Conservation (phyloP, 371 early-diverging fungal species). For the Lichtheimia ramosa region DNA sequence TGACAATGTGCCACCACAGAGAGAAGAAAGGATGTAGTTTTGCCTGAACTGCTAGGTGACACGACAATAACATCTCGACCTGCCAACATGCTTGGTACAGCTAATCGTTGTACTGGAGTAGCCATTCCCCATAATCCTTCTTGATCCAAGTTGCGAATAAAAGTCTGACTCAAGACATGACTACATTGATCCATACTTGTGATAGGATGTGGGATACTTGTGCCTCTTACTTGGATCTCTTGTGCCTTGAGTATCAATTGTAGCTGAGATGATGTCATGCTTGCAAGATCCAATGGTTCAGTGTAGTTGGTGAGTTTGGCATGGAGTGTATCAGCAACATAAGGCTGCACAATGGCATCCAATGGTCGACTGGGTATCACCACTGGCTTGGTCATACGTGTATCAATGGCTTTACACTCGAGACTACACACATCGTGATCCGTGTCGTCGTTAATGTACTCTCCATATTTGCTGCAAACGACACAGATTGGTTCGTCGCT, state of each 20-base stretch:
- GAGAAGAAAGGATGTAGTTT: conserved; percentile 56
- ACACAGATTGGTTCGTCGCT: conserved; percentile 46
- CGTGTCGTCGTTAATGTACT: conserved; percentile 49
- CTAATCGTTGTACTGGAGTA: conserved; percentile 67
- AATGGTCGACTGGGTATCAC: background rate
- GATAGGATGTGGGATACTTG: conserved; percentile 50
- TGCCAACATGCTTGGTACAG: conserved; percentile 62
- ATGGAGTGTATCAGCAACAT: conserved; percentile 33
- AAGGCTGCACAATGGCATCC: conserved; percentile 12
- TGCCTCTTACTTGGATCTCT: conserved; percentile 48
- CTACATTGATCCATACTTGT: conserved; percentile 49
- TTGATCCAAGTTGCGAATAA: conserved; percentile 39
- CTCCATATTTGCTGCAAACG: conserved; percentile 57
- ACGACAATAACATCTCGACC: conserved; percentile 70
- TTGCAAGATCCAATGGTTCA: conserved; percentile 35
- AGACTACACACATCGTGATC: conserved; percentile 52
- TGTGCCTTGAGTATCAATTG: conserved; percentile 39
- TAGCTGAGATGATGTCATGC: conserved; percentile 24
- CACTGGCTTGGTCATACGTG: conserved; percentile 15
- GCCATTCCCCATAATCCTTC: conserved; percentile 45
- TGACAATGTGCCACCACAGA: conserved; percentile 55
- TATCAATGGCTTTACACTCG: conserved; percentile 46
- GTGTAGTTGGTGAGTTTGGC: conserved; percentile 56
- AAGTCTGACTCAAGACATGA: conserved; percentile 27
- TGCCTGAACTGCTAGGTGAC: conserved; percentile 72